These are phyloP conservation scores for Aspergillus kassunensis DNA, from an alignment of 495 filamentous ascomycete genomes.

Conservation along the genomic window DNA sequence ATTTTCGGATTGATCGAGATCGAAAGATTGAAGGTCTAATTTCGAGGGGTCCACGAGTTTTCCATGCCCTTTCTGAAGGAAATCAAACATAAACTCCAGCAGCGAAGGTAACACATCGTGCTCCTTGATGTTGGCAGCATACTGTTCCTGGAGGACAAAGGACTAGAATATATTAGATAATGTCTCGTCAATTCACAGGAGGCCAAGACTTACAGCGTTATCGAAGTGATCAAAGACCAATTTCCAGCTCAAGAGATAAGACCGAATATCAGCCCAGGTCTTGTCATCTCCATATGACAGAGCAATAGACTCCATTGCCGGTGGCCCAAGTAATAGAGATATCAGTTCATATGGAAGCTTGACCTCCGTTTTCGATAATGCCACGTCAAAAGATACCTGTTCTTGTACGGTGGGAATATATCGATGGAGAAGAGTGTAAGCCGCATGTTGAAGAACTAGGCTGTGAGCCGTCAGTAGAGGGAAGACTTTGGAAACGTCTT, in stretches of 20 bases:
- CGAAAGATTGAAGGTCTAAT: conserved; percentile 67
- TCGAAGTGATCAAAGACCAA: conserved; percentile 84
- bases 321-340: conserved; percentile 57
- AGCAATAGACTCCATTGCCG: conserved; percentile 48
- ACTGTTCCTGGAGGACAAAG: conserved; percentile 73
- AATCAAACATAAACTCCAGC: conserved; percentile 73
- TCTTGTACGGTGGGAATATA: conserved; percentile 74
- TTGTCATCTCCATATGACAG: conserved; percentile 33
- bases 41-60: conserved; percentile 65
- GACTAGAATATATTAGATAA: conserved; percentile 45
- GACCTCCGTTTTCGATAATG: conserved; percentile 67
- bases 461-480: conserved; percentile 73
- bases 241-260: conserved; percentile 89
- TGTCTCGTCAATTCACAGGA: neutral
- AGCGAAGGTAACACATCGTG: conserved; percentile 65
- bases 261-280: conserved; percentile 47
- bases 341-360: conserved; percentile 66
- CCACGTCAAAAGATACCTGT: conserved; percentile 75
- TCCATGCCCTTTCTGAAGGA: conserved; percentile 68
- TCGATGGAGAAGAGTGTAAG: conserved; percentile 75
- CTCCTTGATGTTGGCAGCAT: conserved; percentile 69
- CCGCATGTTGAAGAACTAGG: conserved; percentile 67
- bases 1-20: conserved; percentile 52
- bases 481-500: conserved; percentile 60
- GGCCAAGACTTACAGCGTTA: conserved; percentile 52